A percentile compares a stretch with the other conserved stretches of the same genome.
These are phyloP conservation scores for Tulasnella calospora DNA, from an alignment of 768 basidiomycete species.

Conservation along the genomic window DNA sequence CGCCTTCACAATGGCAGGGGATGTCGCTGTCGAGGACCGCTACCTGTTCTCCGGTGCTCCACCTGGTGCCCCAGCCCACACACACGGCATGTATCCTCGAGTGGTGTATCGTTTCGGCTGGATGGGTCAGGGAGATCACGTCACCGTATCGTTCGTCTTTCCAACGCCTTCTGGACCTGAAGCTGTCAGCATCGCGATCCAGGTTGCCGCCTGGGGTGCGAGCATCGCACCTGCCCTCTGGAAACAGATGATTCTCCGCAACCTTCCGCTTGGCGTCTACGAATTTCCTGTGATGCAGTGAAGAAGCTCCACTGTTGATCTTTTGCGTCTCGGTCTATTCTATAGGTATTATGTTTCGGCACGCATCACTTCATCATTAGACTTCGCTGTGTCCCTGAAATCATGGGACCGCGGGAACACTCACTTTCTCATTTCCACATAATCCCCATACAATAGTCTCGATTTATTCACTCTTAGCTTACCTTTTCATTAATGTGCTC, in stretches of 20 bases:
- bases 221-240: background rate
- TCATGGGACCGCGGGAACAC: background rate
- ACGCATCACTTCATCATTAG: background rate
- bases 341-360: background rate
- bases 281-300: constrained; percentile 2
- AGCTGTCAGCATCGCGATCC: constrained; percentile 1
- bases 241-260: constrained; percentile 21
- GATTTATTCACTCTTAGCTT: background rate
- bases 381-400: background rate
- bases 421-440: background rate
- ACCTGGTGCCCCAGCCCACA: background rate
- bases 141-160: background rate
- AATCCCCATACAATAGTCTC: background rate
- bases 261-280: constrained; percentile 3
- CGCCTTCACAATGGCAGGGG: constrained; percentile 8
- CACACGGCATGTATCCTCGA: background rate
- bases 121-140: background rate
- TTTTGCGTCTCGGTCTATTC: background rate
- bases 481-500: background rate
- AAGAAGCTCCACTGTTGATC: background rate
- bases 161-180: background rate
- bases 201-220: constrained; percentile 11
- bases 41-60: constrained; percentile 4
- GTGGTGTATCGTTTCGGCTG: constrained; percentile 16
- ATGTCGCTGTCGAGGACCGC: constrained; percentile 13